Base-by-base conservation (phyloP, 306 rosid species). In the Vigna mungo region DNA sequence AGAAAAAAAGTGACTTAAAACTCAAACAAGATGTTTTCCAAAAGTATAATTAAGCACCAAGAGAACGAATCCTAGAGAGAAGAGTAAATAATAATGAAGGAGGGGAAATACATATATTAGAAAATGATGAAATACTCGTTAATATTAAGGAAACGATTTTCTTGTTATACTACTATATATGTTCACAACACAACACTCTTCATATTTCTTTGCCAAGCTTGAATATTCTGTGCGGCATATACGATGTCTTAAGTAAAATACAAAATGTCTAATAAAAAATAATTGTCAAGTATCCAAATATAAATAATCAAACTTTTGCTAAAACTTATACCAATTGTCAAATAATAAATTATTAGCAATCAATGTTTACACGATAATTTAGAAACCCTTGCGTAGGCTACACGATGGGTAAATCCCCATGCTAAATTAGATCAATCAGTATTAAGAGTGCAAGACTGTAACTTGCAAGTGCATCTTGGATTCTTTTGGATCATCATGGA, bases 361-460 rank as follows among this genome's bases (percentile, higher is more conserved):
- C 34, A 30, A 30, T 30, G 34, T 30, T 30, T 32, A 62, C 61
- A 68, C 18, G 6, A 39, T 2, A 55, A n/a, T 14, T 15, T 20
- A 21, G 52, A 44, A 30, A 56, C 81, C 47, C 34, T 5, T 44
- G 51, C n/a, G 17, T 72, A 55, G 30, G 47, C 30, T 17, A 68
- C 47, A 55, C 34, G 27, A 54, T 37, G 3, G 21, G 60, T 68
- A 59, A n/a, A 77, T 73, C 15, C 41, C 75, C 47, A 63, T 12
- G 37, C 67, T 25, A 83, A 78, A 60, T 53, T 14, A 30, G 20
- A 60, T 27, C 43, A 60, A 30, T 15, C 20, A 60, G 66, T 30
- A 36, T 51, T 64, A 48, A 61, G 41, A 71, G 25, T 15, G 20
- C 39, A 71, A 71, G 79, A 71, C 20, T 11, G 20, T 9, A 34